These are phyloP conservation scores for Globisporangium mamillatum DNA, from an alignment of 352 stramenopile species.

Conservation along the genomic window DNA sequence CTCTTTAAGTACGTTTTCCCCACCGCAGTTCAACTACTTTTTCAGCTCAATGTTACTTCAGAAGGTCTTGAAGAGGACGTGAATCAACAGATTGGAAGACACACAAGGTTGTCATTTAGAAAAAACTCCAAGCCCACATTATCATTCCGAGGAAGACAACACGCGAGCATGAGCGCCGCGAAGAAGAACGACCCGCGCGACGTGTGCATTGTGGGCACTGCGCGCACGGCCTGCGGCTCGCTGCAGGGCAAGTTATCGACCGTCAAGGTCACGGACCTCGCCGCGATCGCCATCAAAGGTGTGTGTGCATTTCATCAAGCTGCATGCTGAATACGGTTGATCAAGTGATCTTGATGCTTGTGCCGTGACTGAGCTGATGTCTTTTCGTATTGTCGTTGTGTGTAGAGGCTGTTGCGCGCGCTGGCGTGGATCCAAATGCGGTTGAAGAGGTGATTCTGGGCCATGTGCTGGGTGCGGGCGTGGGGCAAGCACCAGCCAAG, in stretches of 20 bases:
- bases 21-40: no score
- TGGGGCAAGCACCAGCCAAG: slow-evolving; percentile 94
- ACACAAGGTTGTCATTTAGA: neutral
- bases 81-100: neutral
- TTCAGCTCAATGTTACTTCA: no score
- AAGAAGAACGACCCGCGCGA: slow-evolving; percentile 34
- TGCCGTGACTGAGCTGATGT: neutral
- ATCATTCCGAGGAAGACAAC: no score
- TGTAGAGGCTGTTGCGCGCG: slow-evolving; percentile 43
- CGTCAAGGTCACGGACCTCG: slow-evolving; percentile 89
- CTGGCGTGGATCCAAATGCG: slow-evolving; percentile 37
- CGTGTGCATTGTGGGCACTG: slow-evolving; percentile 92
- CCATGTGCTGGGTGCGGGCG: slow-evolving; percentile 92
- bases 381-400: neutral
- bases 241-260: slow-evolving; percentile 87
- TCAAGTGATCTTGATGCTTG: neutral
- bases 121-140: no score
- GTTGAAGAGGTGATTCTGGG: slow-evolving; percentile 95
- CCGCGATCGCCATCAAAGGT: slow-evolving; percentile 80
- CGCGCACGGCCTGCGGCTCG: slow-evolving; percentile 92
- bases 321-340: neutral
- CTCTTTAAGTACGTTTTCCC: no score
- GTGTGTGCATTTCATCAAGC: neutral
- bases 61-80: neutral
- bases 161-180: slow-evolving; percentile 19